These are phyloP conservation scores for Mrakiaceae sp. DNA, from an alignment of 1,284 basidiomycete species.

Conservation along the genomic window DNA sequence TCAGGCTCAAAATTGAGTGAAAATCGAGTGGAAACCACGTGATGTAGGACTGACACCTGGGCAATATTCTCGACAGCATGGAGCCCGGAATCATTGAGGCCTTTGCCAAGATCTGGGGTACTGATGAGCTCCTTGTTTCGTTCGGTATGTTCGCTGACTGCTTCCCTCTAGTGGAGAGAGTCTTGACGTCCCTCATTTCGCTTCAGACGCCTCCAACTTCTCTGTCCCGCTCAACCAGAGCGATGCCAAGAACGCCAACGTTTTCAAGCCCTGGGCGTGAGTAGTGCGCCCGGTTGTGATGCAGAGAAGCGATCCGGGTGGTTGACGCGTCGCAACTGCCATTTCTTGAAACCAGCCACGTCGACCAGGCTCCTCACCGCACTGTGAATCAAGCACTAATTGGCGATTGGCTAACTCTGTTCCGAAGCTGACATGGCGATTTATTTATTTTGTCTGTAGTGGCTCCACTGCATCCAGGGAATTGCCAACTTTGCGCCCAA, in stretches of 20 bases:
- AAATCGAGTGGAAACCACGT: too few relatives aligned
- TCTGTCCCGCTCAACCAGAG: slow-evolving; percentile 10
- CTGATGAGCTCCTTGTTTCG: slow-evolving; percentile 8
- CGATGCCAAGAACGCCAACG: slow-evolving; percentile 1
- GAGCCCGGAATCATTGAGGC: slow-evolving; percentile 14
- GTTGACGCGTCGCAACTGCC: too few relatives aligned
- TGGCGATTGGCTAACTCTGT: background rate
- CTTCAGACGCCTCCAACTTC: slow-evolving; percentile 13
- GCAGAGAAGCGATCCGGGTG: too few relatives aligned
- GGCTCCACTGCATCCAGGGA: slow-evolving; percentile 36
- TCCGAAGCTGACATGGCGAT: background rate
- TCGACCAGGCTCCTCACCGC: background rate
- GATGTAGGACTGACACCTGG: too few relatives aligned
- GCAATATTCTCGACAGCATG: background rate
- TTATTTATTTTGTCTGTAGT: slow-evolving; percentile 14
- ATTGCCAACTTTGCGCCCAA: slow-evolving; percentile 22
- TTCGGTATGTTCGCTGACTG: background rate
- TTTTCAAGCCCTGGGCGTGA: slow-evolving; percentile 10
- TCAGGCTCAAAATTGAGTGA: too few relatives aligned
- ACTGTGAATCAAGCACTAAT: background rate
- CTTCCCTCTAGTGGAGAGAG: too few relatives aligned
- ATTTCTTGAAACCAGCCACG: background rate
- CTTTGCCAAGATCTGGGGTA: slow-evolving; percentile 14
- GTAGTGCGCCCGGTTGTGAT: too few relatives aligned
- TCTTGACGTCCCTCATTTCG: background rate